Conservation (phyloP, 1,284 basidiomycete genomes). For the Sutorius eximius region DNA sequence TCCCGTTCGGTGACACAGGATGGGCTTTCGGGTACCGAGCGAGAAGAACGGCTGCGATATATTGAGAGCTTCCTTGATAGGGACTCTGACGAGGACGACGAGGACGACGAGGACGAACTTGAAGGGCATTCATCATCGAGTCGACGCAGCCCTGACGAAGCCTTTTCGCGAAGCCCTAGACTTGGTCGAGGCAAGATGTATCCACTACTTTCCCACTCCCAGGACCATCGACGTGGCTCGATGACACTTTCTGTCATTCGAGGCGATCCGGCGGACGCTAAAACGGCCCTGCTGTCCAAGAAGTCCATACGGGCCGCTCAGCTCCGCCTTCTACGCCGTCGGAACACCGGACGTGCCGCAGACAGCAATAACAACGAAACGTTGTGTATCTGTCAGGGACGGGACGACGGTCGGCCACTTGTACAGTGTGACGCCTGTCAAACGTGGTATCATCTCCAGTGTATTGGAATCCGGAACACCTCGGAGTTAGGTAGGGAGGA, state of each 20-base stretch:
- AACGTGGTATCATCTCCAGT: conserved; percentile 75
- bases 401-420: conserved; percentile 63
- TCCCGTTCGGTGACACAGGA: conserved; percentile 54
- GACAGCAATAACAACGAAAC: conserved; percentile 46
- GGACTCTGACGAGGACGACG: conserved; percentile 40
- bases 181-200: conserved; percentile 62
- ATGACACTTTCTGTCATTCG: conserved; percentile 45
- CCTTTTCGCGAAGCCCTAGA: conserved; percentile 32
- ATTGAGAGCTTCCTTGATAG: conserved; percentile 38
- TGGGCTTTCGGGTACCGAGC: conserved; percentile 50
- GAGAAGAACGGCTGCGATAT: conserved; percentile 48
- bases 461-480: conserved; percentile 64
- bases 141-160: conserved; percentile 23
- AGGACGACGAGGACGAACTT: conserved; percentile 30
- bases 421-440: conserved; percentile 77
- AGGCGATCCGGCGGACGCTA: conserved; percentile 70
- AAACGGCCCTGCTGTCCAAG: conserved; percentile 67
- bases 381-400: conserved; percentile 64
- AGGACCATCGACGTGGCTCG: conserved; percentile 21
- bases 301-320: conserved; percentile 60
- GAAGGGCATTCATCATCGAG: conserved; percentile 9
- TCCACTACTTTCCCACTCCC: conserved; percentile 46
- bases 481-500: conserved; percentile 69
- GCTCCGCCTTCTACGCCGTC: conserved; percentile 44
- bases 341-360: conserved; percentile 28